Conservation (phyloP, 2,329 filamentous ascomycete genomes). For the Aphanocladium album region DNA sequence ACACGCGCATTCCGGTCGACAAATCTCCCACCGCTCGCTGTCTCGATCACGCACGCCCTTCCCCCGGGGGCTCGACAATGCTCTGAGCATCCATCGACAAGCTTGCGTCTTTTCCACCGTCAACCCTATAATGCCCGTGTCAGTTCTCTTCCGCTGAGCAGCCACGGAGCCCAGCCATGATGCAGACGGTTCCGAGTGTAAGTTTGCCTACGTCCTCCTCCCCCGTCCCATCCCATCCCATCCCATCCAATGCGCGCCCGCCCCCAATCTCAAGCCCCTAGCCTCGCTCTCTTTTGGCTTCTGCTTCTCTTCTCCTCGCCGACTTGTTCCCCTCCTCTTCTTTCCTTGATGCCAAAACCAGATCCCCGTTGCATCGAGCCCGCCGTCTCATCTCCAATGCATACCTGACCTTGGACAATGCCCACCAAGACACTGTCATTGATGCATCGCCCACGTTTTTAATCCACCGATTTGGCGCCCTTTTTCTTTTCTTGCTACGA, state of each 20-base stretch:
- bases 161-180: constrained; percentile 38
- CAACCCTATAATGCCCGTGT: constrained; percentile 30
- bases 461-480: neutral
- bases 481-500: too few relatives aligned
- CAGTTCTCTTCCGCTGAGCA: constrained; percentile 30
- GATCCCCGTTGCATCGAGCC: constrained; percentile 4
- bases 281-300: neutral
- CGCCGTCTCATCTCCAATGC: constrained; percentile 13
- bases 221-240: constrained; percentile 1
- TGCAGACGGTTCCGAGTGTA: constrained; percentile 51
- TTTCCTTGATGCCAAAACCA: neutral
- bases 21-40: neutral
- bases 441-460: neutral
- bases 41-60: neutral
- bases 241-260: constrained; percentile 16
- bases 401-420: constrained; percentile 5
- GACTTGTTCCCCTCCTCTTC: neutral
- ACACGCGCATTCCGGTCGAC: constrained; percentile 2
- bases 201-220: constrained; percentile 21
- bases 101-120: neutral
- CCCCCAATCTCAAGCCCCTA: neutral
- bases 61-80: constrained; percentile 6
- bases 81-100: constrained; percentile 1
- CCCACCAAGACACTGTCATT: neutral
- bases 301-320: neutral